Base-by-base conservation (phyloP, 179 eudicot species). In the Beta macrorhiza region DNA sequence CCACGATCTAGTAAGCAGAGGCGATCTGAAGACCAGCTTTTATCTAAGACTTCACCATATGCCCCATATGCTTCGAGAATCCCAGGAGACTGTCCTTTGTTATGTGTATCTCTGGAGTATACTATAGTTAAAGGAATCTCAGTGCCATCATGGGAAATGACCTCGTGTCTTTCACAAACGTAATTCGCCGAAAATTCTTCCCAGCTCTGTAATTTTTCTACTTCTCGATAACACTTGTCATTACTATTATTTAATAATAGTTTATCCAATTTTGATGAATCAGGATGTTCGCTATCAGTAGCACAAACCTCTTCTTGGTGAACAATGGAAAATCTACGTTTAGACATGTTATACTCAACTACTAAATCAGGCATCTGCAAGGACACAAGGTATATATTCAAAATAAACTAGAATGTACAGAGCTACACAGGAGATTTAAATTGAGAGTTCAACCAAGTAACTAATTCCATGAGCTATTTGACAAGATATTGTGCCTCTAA, bases 1-100 rank as follows among this genome's bases (percentile, higher is more conserved):
- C 99, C 99, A 83, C 94, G 94, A 81, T 92, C 94, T 78, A 96
- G 95, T 86, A 96, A 91, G 90, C 97, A 92, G 79, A 96, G 87
- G 69, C 94, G 97, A 74, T 94, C 97, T 45, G 96, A 76, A 74
- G 90, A 89, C 96, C 97, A 96, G 87, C 92, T 89, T 87, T 92
- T 94, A 75, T 94, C 98, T 56, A 96, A 82, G 72, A 73, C 89
- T 86, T 96, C 97, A 59, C 98, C 99, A 83, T 96, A 96, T 84
- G 99, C 95, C 81, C 99, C 99, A 84, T 96, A 94, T 44, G 92
- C 98, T 71, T 90, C 92, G 63, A 96, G 80, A 85, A 96, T 87
- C 78, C 97, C 97, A 70, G 99, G 97, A 79, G 91, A 91, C 68
- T 83, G 87, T 73, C 86, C 92, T 77, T 79, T 88, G 51, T 81